Evolutionary conservation across 1,284 basidiomycete species (phyloP).

Genomic region (Agroathelia rolfsii): DNA sequence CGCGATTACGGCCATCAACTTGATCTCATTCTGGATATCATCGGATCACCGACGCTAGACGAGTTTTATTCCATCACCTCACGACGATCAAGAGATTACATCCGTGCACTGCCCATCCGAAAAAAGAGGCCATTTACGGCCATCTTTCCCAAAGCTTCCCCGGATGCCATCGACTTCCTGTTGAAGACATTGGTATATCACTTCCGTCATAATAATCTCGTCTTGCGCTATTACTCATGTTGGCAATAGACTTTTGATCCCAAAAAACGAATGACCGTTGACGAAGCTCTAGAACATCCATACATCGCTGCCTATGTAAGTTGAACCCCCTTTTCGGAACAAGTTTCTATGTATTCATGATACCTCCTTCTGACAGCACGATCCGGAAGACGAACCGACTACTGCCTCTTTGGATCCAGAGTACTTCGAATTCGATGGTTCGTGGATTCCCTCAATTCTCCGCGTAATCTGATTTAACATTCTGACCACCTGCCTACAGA

Average conservation of each 20-base stretch:
- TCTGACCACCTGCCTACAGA: conserved; percentile 32
- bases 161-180: conserved; percentile 84
- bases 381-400: conserved; percentile 88
- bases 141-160: conserved; percentile 82
- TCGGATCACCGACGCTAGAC: conserved; percentile 87
- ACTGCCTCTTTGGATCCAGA: conserved; percentile 83
- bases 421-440: conserved; percentile 89
- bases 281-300: conserved; percentile 85
- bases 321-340: conserved; percentile 15
- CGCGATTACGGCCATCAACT: conserved; percentile 96
- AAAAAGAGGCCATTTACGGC: conserved; percentile 71
- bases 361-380: conserved; percentile 41
- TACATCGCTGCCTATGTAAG: conserved; percentile 84
- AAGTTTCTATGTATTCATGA: conserved; percentile 5
- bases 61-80: conserved; percentile 89
- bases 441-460: conserved; percentile 4
- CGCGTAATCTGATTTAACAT: conserved; percentile 1
- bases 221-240: conserved; percentile 2
- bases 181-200: conserved; percentile 74
- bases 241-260: conserved; percentile 73
- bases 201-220: conserved; percentile 6
- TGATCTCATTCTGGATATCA: conserved; percentile 81
- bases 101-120: conserved; percentile 81
- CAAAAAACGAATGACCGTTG: conserved; percentile 86
- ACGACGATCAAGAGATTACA: conserved; percentile 80